Evolutionary conservation across 1,284 basidiomycete genomes (phyloP), one percentile per base, ranked within the genome.

Genomic region (Trichosporon faecale): DNA sequence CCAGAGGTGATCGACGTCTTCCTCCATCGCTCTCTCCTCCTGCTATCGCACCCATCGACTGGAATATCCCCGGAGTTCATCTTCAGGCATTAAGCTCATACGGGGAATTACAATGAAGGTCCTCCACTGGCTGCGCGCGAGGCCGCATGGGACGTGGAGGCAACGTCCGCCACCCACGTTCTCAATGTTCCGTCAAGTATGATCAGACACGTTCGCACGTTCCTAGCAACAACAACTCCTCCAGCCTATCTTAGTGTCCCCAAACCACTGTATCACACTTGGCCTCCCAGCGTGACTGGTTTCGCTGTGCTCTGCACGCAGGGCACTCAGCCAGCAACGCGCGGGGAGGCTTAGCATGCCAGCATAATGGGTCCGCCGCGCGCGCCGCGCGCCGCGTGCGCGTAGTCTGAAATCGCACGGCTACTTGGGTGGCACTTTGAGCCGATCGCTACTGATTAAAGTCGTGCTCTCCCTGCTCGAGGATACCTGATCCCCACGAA

Each of bases 211-310:
- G 57, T 61, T 61, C 57, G 57, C 57, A 61, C 57, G 57, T 61
- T 61, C 57, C 57, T 61, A 33, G 29, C 29, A 61, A 21, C 57
- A 61, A 31, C 57, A 31, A 4, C 14, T 23, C 27, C 29, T 33
- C 29, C 57, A n/a, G 29, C 57, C 57, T 31, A 61, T 61, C 27
- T 61, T 61, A 61, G 57, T 61, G 57, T 61, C 57, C 57, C 57
- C 57, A 61, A 61, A 61, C 18, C 16, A 31, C 57, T 61, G 57
- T 33, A 61, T 8, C 29, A 14, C 18, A 31, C 57, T 61, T 31
- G 18, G 52, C 57, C 29, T 11, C 29, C 18, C 27, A 61, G 57
- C 57, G 29, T 61, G 57, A 61, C 57, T 61, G 57, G 57, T 29
- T 61, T 61, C n/a, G 2, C 57, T 16, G 57, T 8, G 16, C 27